Percentiles rank a stretch among this genome's conserved stretches.
Conservation (phyloP, 768 basidiomycete species). For the Rhizopogon vulgaris region DNA sequence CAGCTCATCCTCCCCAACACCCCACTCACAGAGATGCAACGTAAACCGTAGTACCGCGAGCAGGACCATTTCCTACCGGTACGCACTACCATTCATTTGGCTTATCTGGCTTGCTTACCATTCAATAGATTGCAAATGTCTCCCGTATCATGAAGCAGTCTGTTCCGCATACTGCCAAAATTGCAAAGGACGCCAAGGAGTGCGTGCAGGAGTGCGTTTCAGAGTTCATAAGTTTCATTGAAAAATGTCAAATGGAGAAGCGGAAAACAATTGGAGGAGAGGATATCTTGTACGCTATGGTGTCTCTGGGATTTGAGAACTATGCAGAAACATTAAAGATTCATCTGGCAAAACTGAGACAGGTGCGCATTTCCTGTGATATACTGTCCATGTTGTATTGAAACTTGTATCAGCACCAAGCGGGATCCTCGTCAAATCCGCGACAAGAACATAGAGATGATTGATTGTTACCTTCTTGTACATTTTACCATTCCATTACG, state of each 20-base stretch:
- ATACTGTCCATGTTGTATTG: neutral
- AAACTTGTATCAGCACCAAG: slow-evolving; percentile 16
- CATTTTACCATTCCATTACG: neutral
- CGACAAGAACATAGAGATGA: slow-evolving; percentile 20
- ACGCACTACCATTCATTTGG: slow-evolving; percentile 19
- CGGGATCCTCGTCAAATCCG: slow-evolving; percentile 20
- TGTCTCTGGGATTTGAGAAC: slow-evolving; percentile 87
- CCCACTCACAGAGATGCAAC: no score
- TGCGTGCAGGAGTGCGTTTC: slow-evolving; percentile 98
- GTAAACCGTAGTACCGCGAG: no score
- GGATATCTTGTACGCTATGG: slow-evolving; percentile 95
- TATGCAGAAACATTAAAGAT: slow-evolving; percentile 91
- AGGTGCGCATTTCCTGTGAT: slow-evolving; percentile 39
- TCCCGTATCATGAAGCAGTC: slow-evolving; percentile 94
- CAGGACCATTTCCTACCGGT: slow-evolving; percentile 96
- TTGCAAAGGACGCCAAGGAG: slow-evolving; percentile 97
- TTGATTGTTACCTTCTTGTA: neutral
- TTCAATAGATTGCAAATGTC: slow-evolving; percentile 88
- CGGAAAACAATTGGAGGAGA: slow-evolving; percentile 97
- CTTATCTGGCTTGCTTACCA: neutral
- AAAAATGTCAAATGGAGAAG: slow-evolving; percentile 92
- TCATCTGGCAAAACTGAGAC: slow-evolving; percentile 83
- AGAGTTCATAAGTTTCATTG: slow-evolving; percentile 97
- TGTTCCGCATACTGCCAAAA: slow-evolving; percentile 87
- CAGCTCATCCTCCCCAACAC: no score